A percentile compares a stretch with the other conserved stretches of the same genome.
phyloP scores from a whole-genome alignment of 257 asterid species.

The Voacanga thouarsii region DNA sequence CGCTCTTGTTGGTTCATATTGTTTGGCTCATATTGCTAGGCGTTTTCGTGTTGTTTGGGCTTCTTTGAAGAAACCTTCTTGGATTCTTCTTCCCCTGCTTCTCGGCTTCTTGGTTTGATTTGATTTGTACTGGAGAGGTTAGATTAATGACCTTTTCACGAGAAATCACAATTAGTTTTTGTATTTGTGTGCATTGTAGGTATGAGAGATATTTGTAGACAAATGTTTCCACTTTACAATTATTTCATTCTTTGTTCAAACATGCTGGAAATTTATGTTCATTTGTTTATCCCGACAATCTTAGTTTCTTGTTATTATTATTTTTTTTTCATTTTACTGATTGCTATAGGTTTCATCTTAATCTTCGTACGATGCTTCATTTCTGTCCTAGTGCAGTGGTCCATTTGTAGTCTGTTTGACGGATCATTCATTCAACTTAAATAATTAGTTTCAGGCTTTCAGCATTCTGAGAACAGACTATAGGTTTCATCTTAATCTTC shows the following conservation, averaged over 20 bases:
- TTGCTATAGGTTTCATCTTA: not conserved
- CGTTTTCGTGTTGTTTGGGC: slow-evolving; percentile 67
- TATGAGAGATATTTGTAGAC: not conserved
- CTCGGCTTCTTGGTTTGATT: not conserved
- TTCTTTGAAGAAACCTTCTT: slow-evolving; percentile 40
- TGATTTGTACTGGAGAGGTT: not conserved
- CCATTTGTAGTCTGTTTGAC: not conserved
- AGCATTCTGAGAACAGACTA: not conserved
- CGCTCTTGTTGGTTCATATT: slow-evolving; percentile 80
- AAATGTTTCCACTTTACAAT: not conserved
- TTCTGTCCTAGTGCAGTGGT: not conserved
- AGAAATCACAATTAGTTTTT: not conserved
- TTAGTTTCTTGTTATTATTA: too few relatives aligned
- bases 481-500: not conserved
- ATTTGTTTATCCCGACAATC: not conserved
- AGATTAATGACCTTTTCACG: not conserved
- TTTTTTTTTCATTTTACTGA: not conserved
- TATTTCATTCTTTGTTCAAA: not conserved
- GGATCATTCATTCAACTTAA: not conserved
- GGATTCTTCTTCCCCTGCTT: not conserved
- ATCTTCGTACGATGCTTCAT: too few relatives aligned
- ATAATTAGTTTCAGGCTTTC: not conserved
- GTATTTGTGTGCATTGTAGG: not conserved
- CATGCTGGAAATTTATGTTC: not conserved
- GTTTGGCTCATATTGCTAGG: slow-evolving; percentile 86